These are phyloP conservation scores for Phylloporus sp. DNA, from an alignment of 768 basidiomycete genomes.

Conservation along the genomic window DNA sequence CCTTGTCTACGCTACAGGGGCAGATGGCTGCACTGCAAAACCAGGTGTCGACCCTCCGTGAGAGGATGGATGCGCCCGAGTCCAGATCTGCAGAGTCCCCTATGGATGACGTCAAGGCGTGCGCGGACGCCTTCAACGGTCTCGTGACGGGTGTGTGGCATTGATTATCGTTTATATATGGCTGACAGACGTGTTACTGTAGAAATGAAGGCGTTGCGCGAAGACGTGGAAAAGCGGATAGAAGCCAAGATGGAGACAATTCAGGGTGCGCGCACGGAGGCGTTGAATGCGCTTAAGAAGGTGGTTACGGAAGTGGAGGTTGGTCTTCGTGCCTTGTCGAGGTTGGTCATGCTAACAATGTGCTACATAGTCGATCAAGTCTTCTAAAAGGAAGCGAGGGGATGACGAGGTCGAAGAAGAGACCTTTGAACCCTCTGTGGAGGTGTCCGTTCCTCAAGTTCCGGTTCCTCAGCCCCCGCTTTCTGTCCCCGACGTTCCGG, in stretches of 20 bases:
- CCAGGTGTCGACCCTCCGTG: slow-evolving; percentile 18
- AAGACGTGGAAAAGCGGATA: slow-evolving; percentile 43
- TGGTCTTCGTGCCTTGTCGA: slow-evolving; percentile 7
- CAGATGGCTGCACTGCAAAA: slow-evolving; percentile 20
- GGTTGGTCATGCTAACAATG: slow-evolving; percentile 22
- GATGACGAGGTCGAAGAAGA: slow-evolving; percentile 34
- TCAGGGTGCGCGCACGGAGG: slow-evolving; percentile 36
- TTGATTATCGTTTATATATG: not conserved
- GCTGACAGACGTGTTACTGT: not conserved
- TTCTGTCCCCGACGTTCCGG: not conserved
- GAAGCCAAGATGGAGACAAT: slow-evolving; percentile 42
- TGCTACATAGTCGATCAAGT: slow-evolving; percentile 26
- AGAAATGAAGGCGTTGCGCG: slow-evolving; percentile 46
- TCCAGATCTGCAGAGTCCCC: slow-evolving; percentile 6
- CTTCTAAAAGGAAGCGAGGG: slow-evolving; percentile 61
- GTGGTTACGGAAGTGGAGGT: slow-evolving; percentile 33
- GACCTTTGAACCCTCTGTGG: not conserved
- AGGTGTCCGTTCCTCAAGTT: slow-evolving; percentile 5
- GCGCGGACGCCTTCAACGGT: slow-evolving; percentile 33
- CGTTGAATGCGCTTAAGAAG: slow-evolving; percentile 33
- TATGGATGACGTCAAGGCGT: slow-evolving; percentile 24
- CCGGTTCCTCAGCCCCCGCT: slow-evolving; percentile 1
- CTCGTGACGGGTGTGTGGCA: slow-evolving; percentile 39
- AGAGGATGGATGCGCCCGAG: slow-evolving; percentile 17
- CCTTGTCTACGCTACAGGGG: slow-evolving; percentile 25